These are phyloP conservation scores for Hortiboletus flavorubellus DNA, from an alignment of 768 basidiomycete species.

Conservation along the genomic window DNA sequence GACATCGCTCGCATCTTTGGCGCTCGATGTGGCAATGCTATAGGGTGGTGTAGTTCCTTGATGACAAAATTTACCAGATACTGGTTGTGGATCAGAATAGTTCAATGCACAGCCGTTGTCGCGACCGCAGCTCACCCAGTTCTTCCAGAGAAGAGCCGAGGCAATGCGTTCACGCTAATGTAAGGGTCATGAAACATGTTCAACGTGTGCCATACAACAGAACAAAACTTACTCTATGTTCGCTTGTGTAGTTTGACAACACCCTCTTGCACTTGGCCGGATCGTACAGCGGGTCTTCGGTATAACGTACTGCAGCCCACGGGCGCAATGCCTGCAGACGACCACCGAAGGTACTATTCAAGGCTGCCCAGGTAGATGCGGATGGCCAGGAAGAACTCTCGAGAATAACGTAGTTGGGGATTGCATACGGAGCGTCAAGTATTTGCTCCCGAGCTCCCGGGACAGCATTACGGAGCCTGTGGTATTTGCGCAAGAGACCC, in stretches of 20 bases:
- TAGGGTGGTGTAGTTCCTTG: constrained; percentile 19
- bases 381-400: constrained; percentile 6
- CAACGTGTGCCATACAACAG: not conserved
- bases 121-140: constrained; percentile 20
- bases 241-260: constrained; percentile 11
- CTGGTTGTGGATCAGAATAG: constrained; percentile 15
- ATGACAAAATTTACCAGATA: constrained; percentile 4
- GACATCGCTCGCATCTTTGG: constrained; percentile 16
- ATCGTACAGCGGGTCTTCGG: constrained; percentile 6
- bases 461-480: not conserved
- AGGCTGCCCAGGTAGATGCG: constrained; percentile 3
- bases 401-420: not conserved
- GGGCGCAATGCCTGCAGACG: constrained; percentile 11
- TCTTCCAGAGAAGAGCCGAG: constrained; percentile 20
- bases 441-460: not conserved
- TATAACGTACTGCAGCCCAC: constrained; percentile 15
- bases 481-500: not conserved
- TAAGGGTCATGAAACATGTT: no score
- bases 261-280: constrained; percentile 4
- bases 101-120: constrained; percentile 15
- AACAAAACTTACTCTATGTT: constrained; percentile 1
- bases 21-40: constrained; percentile 11
- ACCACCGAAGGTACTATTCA: constrained; percentile 11
- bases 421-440: not conserved
- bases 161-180: constrained; percentile 12